Evolutionary conservation across 148 eudicot species (phyloP), one percentile per base, ranked within the genome.

Genomic region (Bassia scoparia): DNA sequence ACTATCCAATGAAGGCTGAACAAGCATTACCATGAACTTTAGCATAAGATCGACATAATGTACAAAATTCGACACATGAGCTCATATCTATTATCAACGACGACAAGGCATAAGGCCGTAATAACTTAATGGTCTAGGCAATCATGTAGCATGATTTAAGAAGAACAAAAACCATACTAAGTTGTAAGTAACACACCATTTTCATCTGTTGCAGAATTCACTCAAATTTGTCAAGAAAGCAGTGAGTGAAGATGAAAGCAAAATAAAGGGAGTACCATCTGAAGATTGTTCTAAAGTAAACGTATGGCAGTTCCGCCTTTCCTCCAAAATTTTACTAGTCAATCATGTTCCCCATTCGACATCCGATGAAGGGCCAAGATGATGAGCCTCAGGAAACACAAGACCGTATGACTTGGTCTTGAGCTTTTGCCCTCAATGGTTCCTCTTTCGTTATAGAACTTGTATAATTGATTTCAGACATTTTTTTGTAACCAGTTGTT

Each of bases 171-270:
- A 7, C 41, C 41, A 41, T 9, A 3, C 44, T 41, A 41, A 12
- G 44, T 12, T 41, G 8, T 41, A 41, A 12, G 8, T 6, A 6
- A 6, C 44, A 6, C 44, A 6, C 44, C n/a, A 30, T 12, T 61
- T 4, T 13, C 61, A 69, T 60, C 18, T 41, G 7, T 30, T 81
- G 82, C 87, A 91, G 98, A 83, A 91, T 61, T 83, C 90, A 15
- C 81, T 93, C 17, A 88, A 89, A 74, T 93, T 89, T 77, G 94
- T 93, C 34, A 88, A 87, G 76, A 83, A 90, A 67, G 95, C 91
- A 68, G 85, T 85, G 37, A 82, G 79, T 70, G 97, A 93, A 74
- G 98, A 89, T 69, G 97, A 91, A 73, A 88, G 91, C 33, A 81
- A 82, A 53, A 53, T 94, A 72, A 84, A 83, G 69, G 98, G 98